Conservation (phyloP, 1,139 yeast genomes). For the Magnusiomyces magnusii region DNA sequence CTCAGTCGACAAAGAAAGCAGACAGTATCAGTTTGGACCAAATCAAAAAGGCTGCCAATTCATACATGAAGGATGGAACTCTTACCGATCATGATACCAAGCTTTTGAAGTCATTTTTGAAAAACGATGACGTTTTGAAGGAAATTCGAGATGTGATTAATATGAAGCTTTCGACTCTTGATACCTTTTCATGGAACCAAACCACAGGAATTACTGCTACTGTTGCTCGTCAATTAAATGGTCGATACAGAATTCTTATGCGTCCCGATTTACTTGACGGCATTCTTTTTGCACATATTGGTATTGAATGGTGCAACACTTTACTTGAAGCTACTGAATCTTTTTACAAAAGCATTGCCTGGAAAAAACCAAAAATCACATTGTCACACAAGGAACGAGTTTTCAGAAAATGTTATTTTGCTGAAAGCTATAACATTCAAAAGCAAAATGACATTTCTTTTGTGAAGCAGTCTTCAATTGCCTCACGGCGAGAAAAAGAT, state of each 20-base stretch:
- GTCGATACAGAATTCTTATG: conserved; percentile 18
- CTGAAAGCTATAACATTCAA: background rate
- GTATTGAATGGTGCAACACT: conserved; percentile 13
- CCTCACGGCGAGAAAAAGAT: background rate
- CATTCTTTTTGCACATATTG: conserved; percentile 16
- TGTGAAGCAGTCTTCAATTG: conserved; percentile 7
- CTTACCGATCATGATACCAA: conserved; percentile 12
- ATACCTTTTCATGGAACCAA: conserved; percentile 18
- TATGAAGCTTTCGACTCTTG: conserved; percentile 16
- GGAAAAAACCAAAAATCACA: background rate
- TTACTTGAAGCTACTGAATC: conserved; percentile 1
- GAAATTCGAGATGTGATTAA: conserved; percentile 19
- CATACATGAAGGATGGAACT: conserved; percentile 9
- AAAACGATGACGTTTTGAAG: conserved; percentile 11
- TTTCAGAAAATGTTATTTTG: background rate
- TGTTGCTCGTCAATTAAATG: conserved; percentile 18
- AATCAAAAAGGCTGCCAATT: conserved; percentile 2
- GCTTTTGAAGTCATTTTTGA: conserved; percentile 13
- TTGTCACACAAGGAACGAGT: background rate
- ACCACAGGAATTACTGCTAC: conserved; percentile 12
- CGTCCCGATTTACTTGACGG: conserved; percentile 19
- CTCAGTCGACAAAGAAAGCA: background rate
- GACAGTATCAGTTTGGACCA: background rate
- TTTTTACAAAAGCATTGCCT: background rate
- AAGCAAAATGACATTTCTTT: conserved; percentile 4